Conservation (phyloP, 129 eudicot genomes). For the Lonicera japonica region DNA sequence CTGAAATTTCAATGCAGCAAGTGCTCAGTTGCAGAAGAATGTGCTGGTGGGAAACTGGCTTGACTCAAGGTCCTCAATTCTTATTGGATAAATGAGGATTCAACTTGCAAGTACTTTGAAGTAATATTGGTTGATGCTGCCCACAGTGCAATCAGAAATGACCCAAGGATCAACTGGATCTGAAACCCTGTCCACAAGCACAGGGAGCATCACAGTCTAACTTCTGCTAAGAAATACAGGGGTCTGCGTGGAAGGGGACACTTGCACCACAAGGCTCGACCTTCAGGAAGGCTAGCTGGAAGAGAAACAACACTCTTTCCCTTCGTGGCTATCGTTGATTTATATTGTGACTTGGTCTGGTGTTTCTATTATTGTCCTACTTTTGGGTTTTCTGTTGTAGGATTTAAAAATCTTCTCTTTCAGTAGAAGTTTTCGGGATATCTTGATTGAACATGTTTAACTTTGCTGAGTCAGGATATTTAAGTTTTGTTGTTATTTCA, state of each 20-base stretch:
- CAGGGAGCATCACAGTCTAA: slow-evolving; percentile 44
- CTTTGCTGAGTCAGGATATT: background rate
- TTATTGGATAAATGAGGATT: slow-evolving; percentile 57
- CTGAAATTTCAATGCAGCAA: slow-evolving; percentile 52
- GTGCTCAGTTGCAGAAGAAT: slow-evolving; percentile 55
- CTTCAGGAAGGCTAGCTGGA: slow-evolving; percentile 53
- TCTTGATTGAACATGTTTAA: slow-evolving; percentile 4
- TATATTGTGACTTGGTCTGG: background rate
- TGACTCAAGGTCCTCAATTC: slow-evolving; percentile 55
- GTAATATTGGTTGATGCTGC: slow-evolving; percentile 49
- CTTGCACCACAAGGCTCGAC: slow-evolving; percentile 39
- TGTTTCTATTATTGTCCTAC: background rate
- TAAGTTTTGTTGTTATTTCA: background rate
- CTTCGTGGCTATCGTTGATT: slow-evolving; percentile 38
- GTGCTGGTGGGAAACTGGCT: slow-evolving; percentile 41
- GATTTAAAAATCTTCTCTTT: no score
- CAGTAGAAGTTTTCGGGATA: background rate
- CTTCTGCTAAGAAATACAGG: slow-evolving; percentile 54
- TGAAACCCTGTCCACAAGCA: slow-evolving; percentile 65
- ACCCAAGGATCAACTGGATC: slow-evolving; percentile 62
- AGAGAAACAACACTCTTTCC: slow-evolving; percentile 48
- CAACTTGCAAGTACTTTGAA: slow-evolving; percentile 55
- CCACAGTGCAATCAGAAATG: slow-evolving; percentile 34
- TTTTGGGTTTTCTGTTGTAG: slow-evolving; percentile 3
- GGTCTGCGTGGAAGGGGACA: slow-evolving; percentile 53